phyloP scores from a whole-genome alignment of 108 stramenopile genomes.

The Cyclotella cryptica region DNA sequence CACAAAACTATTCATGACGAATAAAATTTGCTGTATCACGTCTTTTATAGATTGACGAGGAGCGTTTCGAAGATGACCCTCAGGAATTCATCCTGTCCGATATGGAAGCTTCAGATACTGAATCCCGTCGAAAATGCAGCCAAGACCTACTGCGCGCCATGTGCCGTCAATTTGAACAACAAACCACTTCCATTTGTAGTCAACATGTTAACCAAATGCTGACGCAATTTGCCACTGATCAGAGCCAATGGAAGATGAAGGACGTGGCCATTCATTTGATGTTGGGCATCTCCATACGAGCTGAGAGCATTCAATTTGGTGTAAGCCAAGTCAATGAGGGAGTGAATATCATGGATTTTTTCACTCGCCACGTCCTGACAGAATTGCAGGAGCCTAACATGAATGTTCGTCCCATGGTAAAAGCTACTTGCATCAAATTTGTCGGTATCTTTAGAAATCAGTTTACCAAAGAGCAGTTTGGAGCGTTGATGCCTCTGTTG shows the following conservation, averaged over 20 bases:
- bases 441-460: conserved; percentile 97
- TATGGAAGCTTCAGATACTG: conserved; percentile 95
- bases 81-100: conserved; percentile 95
- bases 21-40: not conserved
- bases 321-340: conserved; percentile 87
- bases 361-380: conserved; percentile 80
- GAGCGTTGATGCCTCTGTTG: conserved; percentile 75
- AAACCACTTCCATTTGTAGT: conserved; percentile 85
- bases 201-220: conserved; percentile 89
- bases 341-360: conserved; percentile 91
- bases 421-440: conserved; percentile 94
- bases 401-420: conserved; percentile 86
- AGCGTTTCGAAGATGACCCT: conserved; percentile 97
- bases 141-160: conserved; percentile 93
- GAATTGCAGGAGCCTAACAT: conserved; percentile 88
- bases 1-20: not conserved
- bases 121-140: conserved; percentile 92
- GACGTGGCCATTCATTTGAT: conserved; percentile 97
- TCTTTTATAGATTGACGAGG: conserved; percentile 67
- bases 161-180: conserved; percentile 90
- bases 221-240: conserved; percentile 64
- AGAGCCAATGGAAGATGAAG: conserved; percentile 87
- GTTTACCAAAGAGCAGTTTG: conserved; percentile 74
- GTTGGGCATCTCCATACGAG: conserved; percentile 89
- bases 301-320: conserved; percentile 81